Evolutionary conservation across 1,139 yeast genomes (phyloP), one percentile per base, ranked within the genome.

Genomic region (Debaryomyces coudertii): DNA sequence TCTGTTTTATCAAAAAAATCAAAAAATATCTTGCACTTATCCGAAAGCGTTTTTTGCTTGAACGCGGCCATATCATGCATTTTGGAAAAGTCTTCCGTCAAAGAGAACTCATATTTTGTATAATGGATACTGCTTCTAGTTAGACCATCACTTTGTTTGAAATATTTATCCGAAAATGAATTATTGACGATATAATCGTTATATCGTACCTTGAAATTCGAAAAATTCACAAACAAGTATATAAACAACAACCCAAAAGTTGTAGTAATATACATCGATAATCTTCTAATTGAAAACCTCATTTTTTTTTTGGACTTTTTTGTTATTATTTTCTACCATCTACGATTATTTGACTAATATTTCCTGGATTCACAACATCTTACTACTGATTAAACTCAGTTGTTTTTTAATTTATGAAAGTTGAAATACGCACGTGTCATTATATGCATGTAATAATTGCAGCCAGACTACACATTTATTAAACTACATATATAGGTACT

Each of bases 11-110:
- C 39, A 47, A 64, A 59, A 25, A 60, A 58, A 2, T 56, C 46
- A 50, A 73, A 73, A 48, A 71, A 68, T 1, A 47, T 49, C 5
- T 45, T 39, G 50, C 79, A 74, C 20, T 25, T 37, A 6, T 43
- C 35, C 6, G 35, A 5, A 2, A 29, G 36, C n/a, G 31, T n/a
- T 12, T 9, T 47, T 24, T 46, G 44, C 34, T 45, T 47, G 47
- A 56, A 56, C 30, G 40, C 45, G 7, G 51, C 52, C 23, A 54
- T 35, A 33, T 47, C 51, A 34, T 33, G 25, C 15, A 25, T 25
- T 18, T 52, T 42, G 6, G 49, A 44, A 24, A 57, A 54, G 2
- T 48, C 40, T 20, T 43, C 29, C 11, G 55, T 60, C 61, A 23
- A 56, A 48, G 52, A 54, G 70, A 43, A 56, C 47, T 40, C 36